Evolutionary conservation across 495 filamentous ascomycete species (phyloP).

Genomic region (Mytilinidion resinicola): DNA sequence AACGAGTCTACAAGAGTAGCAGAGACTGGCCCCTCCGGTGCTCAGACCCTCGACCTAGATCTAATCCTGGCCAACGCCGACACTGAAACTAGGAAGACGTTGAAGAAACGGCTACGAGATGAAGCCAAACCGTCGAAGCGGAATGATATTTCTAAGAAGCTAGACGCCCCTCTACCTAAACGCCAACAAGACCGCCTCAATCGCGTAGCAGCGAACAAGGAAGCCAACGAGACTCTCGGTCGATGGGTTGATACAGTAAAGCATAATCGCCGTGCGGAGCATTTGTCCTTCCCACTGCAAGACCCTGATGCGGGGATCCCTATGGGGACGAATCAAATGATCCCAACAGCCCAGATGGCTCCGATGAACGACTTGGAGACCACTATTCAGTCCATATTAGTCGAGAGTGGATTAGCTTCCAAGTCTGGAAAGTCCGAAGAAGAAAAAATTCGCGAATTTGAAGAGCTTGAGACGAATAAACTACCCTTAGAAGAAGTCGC

Average conservation of each 20-base stretch:
- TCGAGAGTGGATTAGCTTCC: slow-evolving; percentile 72
- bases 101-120: slow-evolving; percentile 58
- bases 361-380: slow-evolving; percentile 75
- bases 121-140: slow-evolving; percentile 48
- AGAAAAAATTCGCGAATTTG: slow-evolving; percentile 59
- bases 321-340: slow-evolving; percentile 46
- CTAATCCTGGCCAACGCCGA: slow-evolving; percentile 69
- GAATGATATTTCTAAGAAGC: slow-evolving; percentile 58
- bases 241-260: slow-evolving; percentile 94
- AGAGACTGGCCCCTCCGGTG: slow-evolving; percentile 52
- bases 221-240: slow-evolving; percentile 83
- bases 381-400: slow-evolving; percentile 77
- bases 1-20: slow-evolving; percentile 52
- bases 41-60: slow-evolving; percentile 69
- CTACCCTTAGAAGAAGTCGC: slow-evolving; percentile 65
- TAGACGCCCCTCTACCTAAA: slow-evolving; percentile 79
- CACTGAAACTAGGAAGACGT: slow-evolving; percentile 70
- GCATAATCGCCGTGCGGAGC: slow-evolving; percentile 84
- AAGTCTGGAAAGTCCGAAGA: slow-evolving; percentile 55
- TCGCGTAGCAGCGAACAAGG: slow-evolving; percentile 76
- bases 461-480: slow-evolving; percentile 61
- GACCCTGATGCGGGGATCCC: slow-evolving; percentile 54
- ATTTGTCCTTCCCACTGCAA: slow-evolving; percentile 80
- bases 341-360: slow-evolving; percentile 48
- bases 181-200: slow-evolving; percentile 84